Evolutionary conservation across 148 eudicot species (phyloP).

Genomic region (Limonium bicolor): DNA sequence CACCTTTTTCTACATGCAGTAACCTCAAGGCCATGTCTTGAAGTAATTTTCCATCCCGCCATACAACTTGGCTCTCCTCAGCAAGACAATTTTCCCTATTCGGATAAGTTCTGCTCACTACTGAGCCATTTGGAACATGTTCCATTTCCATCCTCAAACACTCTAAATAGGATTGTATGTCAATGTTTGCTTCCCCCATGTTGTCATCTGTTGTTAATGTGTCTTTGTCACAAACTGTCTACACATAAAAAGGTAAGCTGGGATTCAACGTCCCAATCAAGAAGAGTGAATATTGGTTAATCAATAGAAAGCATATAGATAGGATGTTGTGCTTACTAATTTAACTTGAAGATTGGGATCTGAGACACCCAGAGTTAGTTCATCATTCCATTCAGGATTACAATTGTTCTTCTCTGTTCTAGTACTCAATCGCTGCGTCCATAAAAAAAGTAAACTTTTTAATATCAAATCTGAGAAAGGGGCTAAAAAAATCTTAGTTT

Average conservation of each 20-base stretch:
- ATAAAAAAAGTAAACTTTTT: too few species aligned
- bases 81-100: constrained; percentile 3
- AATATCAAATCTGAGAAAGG: too few species aligned
- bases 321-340: too few species aligned
- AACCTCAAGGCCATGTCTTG: background rate
- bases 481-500: too few species aligned
- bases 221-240: constrained; percentile 1
- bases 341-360: too few species aligned
- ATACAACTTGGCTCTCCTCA: background rate
- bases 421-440: too few species aligned
- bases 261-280: too few species aligned
- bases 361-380: too few species aligned
- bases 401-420: too few species aligned
- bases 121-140: background rate
- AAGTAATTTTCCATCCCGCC: constrained; percentile 1
- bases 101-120: background rate
- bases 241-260: background rate
- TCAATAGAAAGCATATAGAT: too few species aligned
- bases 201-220: background rate
- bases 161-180: background rate
- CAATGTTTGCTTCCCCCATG: constrained; percentile 1
- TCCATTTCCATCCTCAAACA: background rate
- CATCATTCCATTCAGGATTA: too few species aligned
- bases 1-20: background rate
- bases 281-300: too few species aligned